Conservation (phyloP, 208 protist species). For the Blechomonas ayalai region DNA sequence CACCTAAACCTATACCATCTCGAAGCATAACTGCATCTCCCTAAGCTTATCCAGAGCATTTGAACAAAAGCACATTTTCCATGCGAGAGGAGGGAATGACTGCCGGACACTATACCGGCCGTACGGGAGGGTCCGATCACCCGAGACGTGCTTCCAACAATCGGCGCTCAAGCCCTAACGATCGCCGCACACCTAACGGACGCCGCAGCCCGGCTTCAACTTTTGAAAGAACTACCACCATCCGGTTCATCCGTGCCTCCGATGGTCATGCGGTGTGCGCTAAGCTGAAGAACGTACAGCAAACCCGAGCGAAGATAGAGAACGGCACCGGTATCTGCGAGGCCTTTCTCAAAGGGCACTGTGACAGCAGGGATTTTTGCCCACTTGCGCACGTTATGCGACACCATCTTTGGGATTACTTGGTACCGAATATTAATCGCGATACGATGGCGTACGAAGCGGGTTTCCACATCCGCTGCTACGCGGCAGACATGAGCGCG, state of each 20-base stretch:
- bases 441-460: slow-evolving; percentile 30
- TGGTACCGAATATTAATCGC: slow-evolving; percentile 29
- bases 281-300: slow-evolving; percentile 40
- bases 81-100: too few species aligned
- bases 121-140: too few species aligned
- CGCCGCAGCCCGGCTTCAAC: too few species aligned
- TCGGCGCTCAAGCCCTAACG: too few species aligned
- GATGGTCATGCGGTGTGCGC: slow-evolving; percentile 30
- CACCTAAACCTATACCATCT: too few species aligned
- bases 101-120: too few species aligned
- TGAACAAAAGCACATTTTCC: too few species aligned
- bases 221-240: slow-evolving; percentile 50
- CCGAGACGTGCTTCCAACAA: too few species aligned
- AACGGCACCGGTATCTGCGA: slow-evolving; percentile 46
- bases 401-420: slow-evolving; percentile 59
- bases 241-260: slow-evolving; percentile 32
- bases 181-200: too few species aligned
- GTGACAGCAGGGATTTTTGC: slow-evolving; percentile 34
- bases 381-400: slow-evolving; percentile 55
- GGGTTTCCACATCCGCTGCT: slow-evolving; percentile 69
- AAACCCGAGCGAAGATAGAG: slow-evolving; percentile 22
- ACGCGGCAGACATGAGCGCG: slow-evolving; percentile 43
- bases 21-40: too few species aligned
- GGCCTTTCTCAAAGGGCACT: slow-evolving; percentile 50
- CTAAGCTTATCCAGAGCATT: too few species aligned